A percentile compares a stretch with the other conserved stretches of the same genome.
These are phyloP conservation scores for Chaetomium sp. DNA, from an alignment of 2,329 filamentous ascomycete species.

Conservation along the genomic window DNA sequence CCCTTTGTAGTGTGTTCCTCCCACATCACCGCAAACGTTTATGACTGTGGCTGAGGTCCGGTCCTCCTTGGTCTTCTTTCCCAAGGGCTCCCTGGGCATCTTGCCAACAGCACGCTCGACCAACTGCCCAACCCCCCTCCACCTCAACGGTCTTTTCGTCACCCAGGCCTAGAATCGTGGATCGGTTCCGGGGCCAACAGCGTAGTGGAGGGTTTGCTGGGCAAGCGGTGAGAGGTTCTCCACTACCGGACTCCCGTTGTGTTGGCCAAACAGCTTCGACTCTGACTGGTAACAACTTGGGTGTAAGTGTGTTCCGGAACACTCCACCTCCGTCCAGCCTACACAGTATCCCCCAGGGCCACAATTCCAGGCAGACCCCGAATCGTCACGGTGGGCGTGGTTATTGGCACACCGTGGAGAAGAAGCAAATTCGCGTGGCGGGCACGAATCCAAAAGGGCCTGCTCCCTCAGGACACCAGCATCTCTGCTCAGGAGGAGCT, in stretches of 20 bases:
- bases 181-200: neutral
- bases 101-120: neutral
- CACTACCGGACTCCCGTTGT: neutral
- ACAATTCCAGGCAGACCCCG: neutral
- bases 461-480: neutral
- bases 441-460: neutral
- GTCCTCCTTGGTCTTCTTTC: neutral
- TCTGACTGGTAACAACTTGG: neutral
- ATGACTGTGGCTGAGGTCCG: neutral
- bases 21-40: neutral
- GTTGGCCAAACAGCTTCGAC: neutral
- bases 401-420: neutral
- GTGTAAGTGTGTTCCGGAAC: constrained; percentile 2
- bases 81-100: neutral
- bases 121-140: neutral
- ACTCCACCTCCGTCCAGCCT: neutral
- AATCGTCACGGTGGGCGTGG: neutral
- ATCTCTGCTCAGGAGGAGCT: neutral
- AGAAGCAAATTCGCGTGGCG: constrained; percentile 1
- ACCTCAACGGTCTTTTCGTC: neutral
- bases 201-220: neutral
- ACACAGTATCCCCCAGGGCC: neutral
- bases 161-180: neutral
- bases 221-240: constrained; percentile 1
- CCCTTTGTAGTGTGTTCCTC: no score